These are phyloP conservation scores for Colletotrichum orbiculare DNA, from an alignment of 2,329 filamentous ascomycete genomes.

Conservation along the genomic window DNA sequence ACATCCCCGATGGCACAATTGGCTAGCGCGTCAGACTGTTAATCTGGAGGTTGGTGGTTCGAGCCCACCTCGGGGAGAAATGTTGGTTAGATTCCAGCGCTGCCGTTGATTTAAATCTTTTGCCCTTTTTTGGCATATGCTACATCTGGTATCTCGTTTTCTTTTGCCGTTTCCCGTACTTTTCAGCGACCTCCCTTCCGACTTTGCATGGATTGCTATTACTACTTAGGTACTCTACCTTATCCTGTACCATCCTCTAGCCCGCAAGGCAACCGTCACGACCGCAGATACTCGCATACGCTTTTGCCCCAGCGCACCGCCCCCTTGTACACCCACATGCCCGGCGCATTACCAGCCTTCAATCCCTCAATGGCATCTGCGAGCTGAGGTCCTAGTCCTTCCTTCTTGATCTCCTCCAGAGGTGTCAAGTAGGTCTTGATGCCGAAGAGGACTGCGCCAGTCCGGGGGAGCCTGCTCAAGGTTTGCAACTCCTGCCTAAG, in stretches of 20 bases:
- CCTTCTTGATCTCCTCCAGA: slow-evolving; percentile 58
- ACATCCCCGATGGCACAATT: slow-evolving; percentile 28
- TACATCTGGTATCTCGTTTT: not conserved
- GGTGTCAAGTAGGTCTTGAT: slow-evolving; percentile 68
- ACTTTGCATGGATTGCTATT: not conserved
- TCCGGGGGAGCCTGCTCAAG: slow-evolving; percentile 59
- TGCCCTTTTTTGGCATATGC: not conserved
- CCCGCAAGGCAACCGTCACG: not conserved
- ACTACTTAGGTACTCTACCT: not conserved
- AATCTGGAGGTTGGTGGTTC: slow-evolving; percentile 28
- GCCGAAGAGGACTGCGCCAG: slow-evolving; percentile 61
- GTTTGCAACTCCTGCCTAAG: slow-evolving; percentile 63
- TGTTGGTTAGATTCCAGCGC: slow-evolving; percentile 4
- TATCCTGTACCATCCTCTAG: not conserved
- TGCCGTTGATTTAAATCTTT: not conserved
- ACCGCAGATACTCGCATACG: slow-evolving; percentile 59
- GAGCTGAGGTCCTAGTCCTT: slow-evolving; percentile 58
- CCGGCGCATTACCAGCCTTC: slow-evolving; percentile 60
- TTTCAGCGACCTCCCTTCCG: too few species aligned
- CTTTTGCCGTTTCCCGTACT: too few species aligned
- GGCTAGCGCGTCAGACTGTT: slow-evolving; percentile 29
- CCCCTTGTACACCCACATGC: slow-evolving; percentile 66
- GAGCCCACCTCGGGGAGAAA: slow-evolving; percentile 24
- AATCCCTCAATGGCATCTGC: slow-evolving; percentile 66
- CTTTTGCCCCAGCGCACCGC: slow-evolving; percentile 58